Evolutionary conservation across 345 rosid genomes (phyloP), one percentile per base, ranked within the genome.

Genomic region (Theobroma cacao): DNA sequence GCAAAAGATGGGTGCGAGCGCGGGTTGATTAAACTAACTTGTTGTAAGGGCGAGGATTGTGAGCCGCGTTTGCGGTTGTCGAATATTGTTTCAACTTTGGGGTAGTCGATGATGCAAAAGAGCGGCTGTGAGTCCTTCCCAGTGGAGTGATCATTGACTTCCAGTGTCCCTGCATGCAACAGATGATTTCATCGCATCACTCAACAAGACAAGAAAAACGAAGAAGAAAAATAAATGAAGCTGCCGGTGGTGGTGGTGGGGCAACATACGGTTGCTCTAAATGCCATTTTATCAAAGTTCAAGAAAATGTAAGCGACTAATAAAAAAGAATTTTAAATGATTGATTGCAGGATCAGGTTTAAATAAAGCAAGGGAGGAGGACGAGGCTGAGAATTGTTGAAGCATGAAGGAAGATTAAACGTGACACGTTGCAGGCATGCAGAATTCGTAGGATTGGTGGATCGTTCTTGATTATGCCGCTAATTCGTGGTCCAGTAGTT

Each of bases 241-340:
- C 11, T 50, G 48, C 20, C 26, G 40, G 4, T 10, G 4, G 26
- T 20, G 34, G 17, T 36, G 24, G 24, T 3, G 4, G 5, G n/a
- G 9, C 4, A 7, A 43, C 52, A 76, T 79, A 81, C 81, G 18
- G 75, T 47, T 81, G 81, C 65, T 72, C 80, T 74, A 40, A 71
- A 79, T 67, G 85, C 83, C 87, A 84, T 84, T 52, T 26, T 78
- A 53, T 60, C n/a, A 20, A 47, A 75, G 31, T 75, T n/a, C 63
- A 36, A 33, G 34, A 40, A 50, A 22, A 4, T 20, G n/a, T 2
- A 66, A 66, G 33, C 14, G 8, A 28, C 9, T 41, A n/a, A 12
- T 22, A 52, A 11, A 7, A 24, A 43, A 14, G 8, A 18, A 26
- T 14, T 55, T 33, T 61, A 41, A 53, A 47, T 56, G 45, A 13